phyloP scores from a whole-genome alignment of 768 basidiomycete species.

The Scleroderma bovista region DNA sequence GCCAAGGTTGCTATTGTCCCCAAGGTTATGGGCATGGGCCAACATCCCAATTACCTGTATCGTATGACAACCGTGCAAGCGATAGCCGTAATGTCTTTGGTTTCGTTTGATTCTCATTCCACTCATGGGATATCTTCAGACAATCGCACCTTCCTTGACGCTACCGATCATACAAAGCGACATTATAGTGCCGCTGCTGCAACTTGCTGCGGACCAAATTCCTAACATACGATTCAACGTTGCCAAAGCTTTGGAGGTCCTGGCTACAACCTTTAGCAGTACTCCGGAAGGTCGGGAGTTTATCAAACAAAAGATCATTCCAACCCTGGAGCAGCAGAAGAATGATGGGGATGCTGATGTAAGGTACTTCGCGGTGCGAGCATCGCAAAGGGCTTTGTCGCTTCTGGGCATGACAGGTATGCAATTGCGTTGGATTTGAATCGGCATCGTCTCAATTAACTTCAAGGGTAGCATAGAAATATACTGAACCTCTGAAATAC shows the following conservation, averaged over 20 bases:
- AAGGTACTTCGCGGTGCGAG: conserved; percentile 85
- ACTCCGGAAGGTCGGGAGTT: conserved; percentile 70
- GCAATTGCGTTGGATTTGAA: conserved; percentile 1
- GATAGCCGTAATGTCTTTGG: conserved; percentile 66
- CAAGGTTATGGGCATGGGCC: conserved; percentile 95
- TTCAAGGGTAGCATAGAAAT: conserved; percentile 18
- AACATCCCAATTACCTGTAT: conserved; percentile 94
- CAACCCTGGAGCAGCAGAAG: conserved; percentile 82
- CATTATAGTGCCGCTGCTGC: conserved; percentile 78
- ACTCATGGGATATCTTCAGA: conserved; percentile 44
- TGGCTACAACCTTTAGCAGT: conserved; percentile 65
- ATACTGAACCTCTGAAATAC: conserved; percentile 26
- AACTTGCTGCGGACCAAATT: conserved; percentile 84
- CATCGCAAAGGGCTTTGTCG: conserved; percentile 52
- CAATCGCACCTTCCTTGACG: conserved; percentile 88
- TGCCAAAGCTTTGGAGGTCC: conserved; percentile 87
- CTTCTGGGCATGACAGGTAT: conserved; percentile 37
- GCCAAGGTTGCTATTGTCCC: conserved; percentile 90
- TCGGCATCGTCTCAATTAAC: conserved; percentile 1
- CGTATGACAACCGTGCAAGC: conserved; percentile 99
- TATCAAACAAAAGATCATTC: conserved; percentile 65
- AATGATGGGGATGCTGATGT: conserved; percentile 94
- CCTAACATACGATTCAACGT: conserved; percentile 99
- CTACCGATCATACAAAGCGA: conserved; percentile 78
- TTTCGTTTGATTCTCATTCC: background rate